Evolutionary conservation across 2,329 filamentous ascomycete genomes (phyloP).

Genomic region (Curvularia spicifera): DNA sequence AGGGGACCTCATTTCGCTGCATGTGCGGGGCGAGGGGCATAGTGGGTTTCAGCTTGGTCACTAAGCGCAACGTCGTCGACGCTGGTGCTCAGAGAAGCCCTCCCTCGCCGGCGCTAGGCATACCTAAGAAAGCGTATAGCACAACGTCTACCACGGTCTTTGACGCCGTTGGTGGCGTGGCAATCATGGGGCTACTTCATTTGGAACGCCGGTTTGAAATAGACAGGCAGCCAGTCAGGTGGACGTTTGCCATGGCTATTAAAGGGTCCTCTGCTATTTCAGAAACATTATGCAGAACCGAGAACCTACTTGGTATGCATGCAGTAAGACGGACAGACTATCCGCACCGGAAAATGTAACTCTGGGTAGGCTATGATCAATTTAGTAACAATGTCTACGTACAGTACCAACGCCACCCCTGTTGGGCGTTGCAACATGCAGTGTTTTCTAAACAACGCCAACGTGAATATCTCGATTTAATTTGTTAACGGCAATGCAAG

Average conservation of each 20-base stretch:
- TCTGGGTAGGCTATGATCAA: background rate
- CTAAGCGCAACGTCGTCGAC: constrained; percentile 14
- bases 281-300: background rate
- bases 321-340: constrained; percentile 8
- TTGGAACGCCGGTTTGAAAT: constrained; percentile 1
- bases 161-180: background rate
- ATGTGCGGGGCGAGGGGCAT: constrained; percentile 9
- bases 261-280: background rate
- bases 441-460: background rate
- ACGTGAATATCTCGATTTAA: background rate
- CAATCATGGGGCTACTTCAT: background rate
- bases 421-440: background rate
- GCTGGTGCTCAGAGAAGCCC: constrained; percentile 16
- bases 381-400: background rate
- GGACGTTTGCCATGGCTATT: constrained; percentile 2
- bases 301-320: background rate
- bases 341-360: constrained; percentile 2
- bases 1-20: constrained; percentile 9
- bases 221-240: constrained; percentile 2
- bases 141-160: background rate
- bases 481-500: background rate
- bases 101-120: constrained; percentile 13
- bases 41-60: constrained; percentile 17
- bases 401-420: background rate
- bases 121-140: constrained; percentile 2